A percentile compares a stretch with the other conserved stretches of the same genome.
phyloP scores from a whole-genome alignment of 768 basidiomycete species.

The Amanita jacksonii region DNA sequence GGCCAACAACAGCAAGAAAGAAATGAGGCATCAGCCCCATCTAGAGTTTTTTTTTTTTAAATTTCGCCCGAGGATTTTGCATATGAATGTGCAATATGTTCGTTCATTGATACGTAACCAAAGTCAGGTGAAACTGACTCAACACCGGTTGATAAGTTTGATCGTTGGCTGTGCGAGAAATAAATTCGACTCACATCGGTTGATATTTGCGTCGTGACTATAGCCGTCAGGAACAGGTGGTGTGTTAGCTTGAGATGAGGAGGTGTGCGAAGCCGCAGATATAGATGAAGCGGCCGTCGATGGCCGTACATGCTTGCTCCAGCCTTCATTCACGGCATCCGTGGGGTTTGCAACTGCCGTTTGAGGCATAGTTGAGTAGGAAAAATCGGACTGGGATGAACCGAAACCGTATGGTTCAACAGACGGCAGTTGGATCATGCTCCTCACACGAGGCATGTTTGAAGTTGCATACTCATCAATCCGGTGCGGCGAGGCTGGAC shows the following conservation, averaged over 20 bases:
- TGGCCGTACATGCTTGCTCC: conserved; percentile 52
- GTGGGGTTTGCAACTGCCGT: conserved; percentile 31
- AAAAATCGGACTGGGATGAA: conserved; percentile 68
- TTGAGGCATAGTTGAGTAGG: conserved; percentile 54
- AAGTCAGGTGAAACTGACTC: conserved; percentile 73
- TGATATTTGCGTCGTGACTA: conserved; percentile 64
- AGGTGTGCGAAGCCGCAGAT: conserved; percentile 66
- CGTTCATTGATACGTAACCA: conserved; percentile 76
- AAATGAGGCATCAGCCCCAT: conserved; percentile 7
- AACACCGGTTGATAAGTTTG: conserved; percentile 33
- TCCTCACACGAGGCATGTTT: conserved; percentile 63
- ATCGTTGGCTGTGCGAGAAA: conserved; percentile 2
- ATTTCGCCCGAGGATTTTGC: conserved; percentile 47
- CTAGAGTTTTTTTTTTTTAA: conserved; percentile 16
- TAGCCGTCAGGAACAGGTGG: conserved; percentile 65
- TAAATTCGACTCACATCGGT: conserved; percentile 58
- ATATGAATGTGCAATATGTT: conserved; percentile 59
- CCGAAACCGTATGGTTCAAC: conserved; percentile 61
- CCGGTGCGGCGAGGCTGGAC: conserved; percentile 65
- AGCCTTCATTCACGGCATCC: conserved; percentile 39
- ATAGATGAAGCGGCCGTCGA: conserved; percentile 73
- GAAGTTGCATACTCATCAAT: conserved; percentile 39
- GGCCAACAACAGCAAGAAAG: conserved; percentile 5
- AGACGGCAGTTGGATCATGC: conserved; percentile 75
- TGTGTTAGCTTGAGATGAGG: conserved; percentile 75